These are phyloP conservation scores for Nitzschia sp. DNA, from an alignment of 108 stramenopile species.

Conservation along the genomic window DNA sequence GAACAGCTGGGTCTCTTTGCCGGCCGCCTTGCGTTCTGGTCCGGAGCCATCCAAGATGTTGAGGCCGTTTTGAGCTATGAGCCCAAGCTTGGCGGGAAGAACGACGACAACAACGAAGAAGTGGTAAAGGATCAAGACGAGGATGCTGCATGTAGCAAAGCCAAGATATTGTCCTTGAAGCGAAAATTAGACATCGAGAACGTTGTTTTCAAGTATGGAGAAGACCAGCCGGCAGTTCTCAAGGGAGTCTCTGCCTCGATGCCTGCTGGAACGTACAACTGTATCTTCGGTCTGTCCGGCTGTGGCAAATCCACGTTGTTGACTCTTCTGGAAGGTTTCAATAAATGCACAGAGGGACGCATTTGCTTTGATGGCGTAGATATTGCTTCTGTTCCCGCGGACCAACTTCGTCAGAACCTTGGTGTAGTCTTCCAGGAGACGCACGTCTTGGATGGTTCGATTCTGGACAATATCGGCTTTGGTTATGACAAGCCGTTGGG, in stretches of 20 bases:
- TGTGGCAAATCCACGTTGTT: conserved; percentile 10
- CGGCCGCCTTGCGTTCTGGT: neutral
- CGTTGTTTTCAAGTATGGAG: conserved; percentile 11
- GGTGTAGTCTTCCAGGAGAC: conserved; percentile 18
- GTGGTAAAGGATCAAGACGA: neutral
- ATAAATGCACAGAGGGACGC: neutral
- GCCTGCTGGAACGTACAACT: conserved; percentile 7
- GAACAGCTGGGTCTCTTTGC: neutral
- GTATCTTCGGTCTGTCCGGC: conserved; percentile 9
- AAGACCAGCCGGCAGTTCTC: conserved; percentile 2
- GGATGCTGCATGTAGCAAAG: neutral
- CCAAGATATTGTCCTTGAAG: conserved; percentile 1
- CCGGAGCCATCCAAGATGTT: neutral
- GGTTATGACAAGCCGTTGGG: neutral
- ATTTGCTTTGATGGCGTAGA: conserved; percentile 13
- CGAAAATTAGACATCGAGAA: conserved; percentile 5
- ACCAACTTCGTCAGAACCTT: conserved; percentile 11
- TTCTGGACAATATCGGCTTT: conserved; percentile 23
- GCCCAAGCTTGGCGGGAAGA: neutral
- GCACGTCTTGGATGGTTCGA: conserved; percentile 3
- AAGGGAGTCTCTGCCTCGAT: conserved; percentile 6
- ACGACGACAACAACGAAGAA: neutral
- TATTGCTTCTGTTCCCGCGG: neutral
- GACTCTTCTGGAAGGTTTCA: neutral
- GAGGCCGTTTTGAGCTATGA: neutral